Percentiles rank a stretch among this genome's conserved stretches.
Conservation (phyloP, 139 green algal species). For the Tetradesmus lagerheimii region DNA sequence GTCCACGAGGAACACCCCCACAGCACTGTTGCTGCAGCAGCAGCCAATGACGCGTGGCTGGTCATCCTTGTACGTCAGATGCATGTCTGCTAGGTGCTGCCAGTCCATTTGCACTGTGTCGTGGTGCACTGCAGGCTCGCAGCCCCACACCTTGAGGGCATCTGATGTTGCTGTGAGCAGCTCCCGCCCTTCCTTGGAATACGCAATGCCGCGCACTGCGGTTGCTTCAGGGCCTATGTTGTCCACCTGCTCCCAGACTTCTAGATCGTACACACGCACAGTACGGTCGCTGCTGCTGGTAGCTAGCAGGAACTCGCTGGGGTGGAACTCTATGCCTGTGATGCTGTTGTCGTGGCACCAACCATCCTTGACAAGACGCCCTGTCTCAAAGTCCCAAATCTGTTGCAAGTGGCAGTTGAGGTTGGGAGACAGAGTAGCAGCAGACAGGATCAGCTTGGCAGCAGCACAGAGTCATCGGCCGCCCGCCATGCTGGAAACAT, state of each 20-base stretch:
- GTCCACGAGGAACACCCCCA: conserved; percentile 71
- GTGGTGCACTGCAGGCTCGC: conserved; percentile 73
- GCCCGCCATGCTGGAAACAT: neutral
- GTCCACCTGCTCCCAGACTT: conserved; percentile 74
- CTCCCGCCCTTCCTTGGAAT: conserved; percentile 75
- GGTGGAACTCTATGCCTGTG: conserved; percentile 85
- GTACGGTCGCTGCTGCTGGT: conserved; percentile 79
- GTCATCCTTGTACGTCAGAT: conserved; percentile 57
- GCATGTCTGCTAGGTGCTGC: conserved; percentile 59
- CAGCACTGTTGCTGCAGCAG: conserved; percentile 63
- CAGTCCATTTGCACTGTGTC: conserved; percentile 80
- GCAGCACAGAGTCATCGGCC: neutral
- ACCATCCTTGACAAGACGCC: conserved; percentile 76
- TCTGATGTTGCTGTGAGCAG: conserved; percentile 76
- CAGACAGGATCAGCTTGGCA: neutral
- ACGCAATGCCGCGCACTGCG: conserved; percentile 70
- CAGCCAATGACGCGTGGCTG: conserved; percentile 64
- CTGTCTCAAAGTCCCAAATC: conserved; percentile 85
- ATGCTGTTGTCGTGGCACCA: conserved; percentile 70
- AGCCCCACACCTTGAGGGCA: conserved; percentile 73
- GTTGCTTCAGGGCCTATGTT: conserved; percentile 71
- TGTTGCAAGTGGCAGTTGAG: conserved; percentile 27
- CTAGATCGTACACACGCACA: conserved; percentile 87
- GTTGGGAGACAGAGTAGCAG: neutral
- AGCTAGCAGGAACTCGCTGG: conserved; percentile 85